Evolutionary conservation across 352 stramenopile species (phyloP).

Genomic region (Phytophthora citrophthora): DNA sequence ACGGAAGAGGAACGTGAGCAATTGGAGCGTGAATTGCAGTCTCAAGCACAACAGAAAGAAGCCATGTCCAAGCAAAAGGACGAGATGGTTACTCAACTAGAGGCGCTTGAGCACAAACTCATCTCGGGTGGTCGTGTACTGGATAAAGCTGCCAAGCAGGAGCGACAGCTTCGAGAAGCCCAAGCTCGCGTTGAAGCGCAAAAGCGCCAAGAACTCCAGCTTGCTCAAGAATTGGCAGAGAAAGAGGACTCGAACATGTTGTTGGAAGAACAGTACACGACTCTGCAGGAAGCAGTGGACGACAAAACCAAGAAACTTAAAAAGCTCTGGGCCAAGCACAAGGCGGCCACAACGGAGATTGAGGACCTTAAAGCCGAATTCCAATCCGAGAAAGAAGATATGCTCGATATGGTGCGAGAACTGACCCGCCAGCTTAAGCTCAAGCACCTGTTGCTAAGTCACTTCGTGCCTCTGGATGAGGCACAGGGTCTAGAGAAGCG

Average conservation of each 20-base stretch:
- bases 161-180: constrained; percentile 90
- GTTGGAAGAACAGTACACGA: constrained; percentile 92
- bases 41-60: constrained; percentile 84
- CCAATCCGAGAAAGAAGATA: constrained; percentile 94
- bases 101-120: constrained; percentile 75
- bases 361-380: constrained; percentile 95
- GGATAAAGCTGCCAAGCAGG: constrained; percentile 94
- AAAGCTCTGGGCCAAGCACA: constrained; percentile 95
- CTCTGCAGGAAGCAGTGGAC: constrained; percentile 91
- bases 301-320: constrained; percentile 97
- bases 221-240: constrained; percentile 92
- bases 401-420: constrained; percentile 95
- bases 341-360: constrained; percentile 89
- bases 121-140: constrained; percentile 95
- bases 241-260: constrained; percentile 94
- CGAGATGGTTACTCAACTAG: constrained; percentile 91
- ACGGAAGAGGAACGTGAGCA: constrained; percentile 90
- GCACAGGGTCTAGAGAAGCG: constrained; percentile 80
- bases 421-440: constrained; percentile 95
- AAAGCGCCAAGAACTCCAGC: constrained; percentile 75
- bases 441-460: constrained; percentile 91
- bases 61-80: constrained; percentile 88
- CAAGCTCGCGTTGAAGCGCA: constrained; percentile 91
- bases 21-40: constrained; percentile 86
- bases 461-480: constrained; percentile 88